Percentiles rank a stretch among this genome's conserved stretches.
Conservation (phyloP, 805 yeast species). For the Ogataea pignaliae region DNA sequence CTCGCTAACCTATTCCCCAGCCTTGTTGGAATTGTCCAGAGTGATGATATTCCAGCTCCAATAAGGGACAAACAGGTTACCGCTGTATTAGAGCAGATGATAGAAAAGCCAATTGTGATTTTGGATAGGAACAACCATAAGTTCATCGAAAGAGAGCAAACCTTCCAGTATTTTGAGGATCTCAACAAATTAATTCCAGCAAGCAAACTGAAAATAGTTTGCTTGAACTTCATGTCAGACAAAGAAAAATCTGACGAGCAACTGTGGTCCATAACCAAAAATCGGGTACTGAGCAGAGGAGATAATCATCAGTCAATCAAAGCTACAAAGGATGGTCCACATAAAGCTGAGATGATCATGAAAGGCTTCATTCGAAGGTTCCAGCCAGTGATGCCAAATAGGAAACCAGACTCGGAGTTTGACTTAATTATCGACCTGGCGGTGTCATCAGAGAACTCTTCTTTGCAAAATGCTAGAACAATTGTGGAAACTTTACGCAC, state of each 20-base stretch:
- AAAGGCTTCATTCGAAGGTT: conserved; percentile 67
- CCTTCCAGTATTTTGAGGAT: conserved; percentile 48
- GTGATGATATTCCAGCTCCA: conserved; percentile 60
- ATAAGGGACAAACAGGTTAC: conserved; percentile 48
- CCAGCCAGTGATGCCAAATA: conserved; percentile 46
- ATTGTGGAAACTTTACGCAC: conserved; percentile 37
- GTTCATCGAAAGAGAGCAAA: conserved; percentile 59
- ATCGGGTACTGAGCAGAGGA: conserved; percentile 66
- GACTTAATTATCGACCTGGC: conserved; percentile 60
- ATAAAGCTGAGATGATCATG: conserved; percentile 59
- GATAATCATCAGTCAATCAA: conserved; percentile 86
- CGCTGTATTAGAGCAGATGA: conserved; percentile 38
- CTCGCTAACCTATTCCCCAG: conserved; percentile 49
- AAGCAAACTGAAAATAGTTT: conserved; percentile 52
- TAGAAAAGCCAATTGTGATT: conserved; percentile 48
- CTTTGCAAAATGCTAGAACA: conserved; percentile 43
- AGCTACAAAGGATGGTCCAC: conserved; percentile 39
- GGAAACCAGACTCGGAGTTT: conserved; percentile 61
- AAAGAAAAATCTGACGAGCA: conserved; percentile 18
- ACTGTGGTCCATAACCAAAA: conserved; percentile 49
- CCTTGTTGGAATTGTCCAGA: conserved; percentile 71
- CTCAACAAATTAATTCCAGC: conserved; percentile 41
- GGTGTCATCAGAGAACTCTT: conserved; percentile 38
- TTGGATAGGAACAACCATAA: conserved; percentile 84
- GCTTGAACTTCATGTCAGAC: conserved; percentile 57